phyloP scores from a whole-genome alignment of 2,329 filamentous ascomycete genomes.

The Aspergillus novoparasiticus region DNA sequence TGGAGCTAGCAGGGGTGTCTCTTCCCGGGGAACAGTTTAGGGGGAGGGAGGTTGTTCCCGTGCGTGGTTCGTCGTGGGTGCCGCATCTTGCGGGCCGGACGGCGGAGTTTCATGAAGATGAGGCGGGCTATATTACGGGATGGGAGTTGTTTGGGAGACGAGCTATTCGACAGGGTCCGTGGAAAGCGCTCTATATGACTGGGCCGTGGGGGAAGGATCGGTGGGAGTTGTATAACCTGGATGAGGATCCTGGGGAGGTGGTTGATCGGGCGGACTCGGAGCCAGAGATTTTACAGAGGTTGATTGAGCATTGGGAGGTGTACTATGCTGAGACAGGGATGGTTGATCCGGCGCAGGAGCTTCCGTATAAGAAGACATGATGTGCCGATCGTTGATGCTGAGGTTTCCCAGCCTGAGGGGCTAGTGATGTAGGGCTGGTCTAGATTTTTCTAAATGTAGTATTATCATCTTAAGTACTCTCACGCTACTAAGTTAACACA shows the following conservation, averaged over 20 bases:
- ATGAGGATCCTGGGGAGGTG: conserved; percentile 55
- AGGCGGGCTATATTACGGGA: conserved; percentile 55
- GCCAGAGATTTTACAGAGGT: conserved; percentile 48
- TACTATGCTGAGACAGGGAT: conserved; percentile 63
- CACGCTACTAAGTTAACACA: neutral
- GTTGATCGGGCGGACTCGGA: conserved; percentile 47
- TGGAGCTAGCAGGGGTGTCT: conserved; percentile 43
- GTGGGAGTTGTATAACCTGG: conserved; percentile 61
- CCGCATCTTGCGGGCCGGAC: conserved; percentile 50
- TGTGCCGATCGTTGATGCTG: neutral
- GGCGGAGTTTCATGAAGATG: conserved; percentile 48
- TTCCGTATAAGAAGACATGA: neutral
- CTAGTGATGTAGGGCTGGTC: neutral
- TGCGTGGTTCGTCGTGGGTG: conserved; percentile 45
- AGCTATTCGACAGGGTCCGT: conserved; percentile 58
- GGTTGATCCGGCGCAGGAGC: conserved; percentile 29
- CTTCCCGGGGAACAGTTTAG: conserved; percentile 58
- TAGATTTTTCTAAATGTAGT: neutral
- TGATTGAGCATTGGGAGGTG: conserved; percentile 59
- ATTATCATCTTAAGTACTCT: neutral
- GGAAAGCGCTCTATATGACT: conserved; percentile 62
- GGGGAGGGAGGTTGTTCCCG: conserved; percentile 54
- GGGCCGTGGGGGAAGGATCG: conserved; percentile 57
- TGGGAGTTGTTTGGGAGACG: conserved; percentile 60
- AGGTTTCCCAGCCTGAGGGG: too few species aligned